Percentiles rank a stretch among this genome's conserved stretches.
These are phyloP conservation scores for Fraxinus sp. DNA, from an alignment of 305 asterid genomes.

Conservation along the genomic window DNA sequence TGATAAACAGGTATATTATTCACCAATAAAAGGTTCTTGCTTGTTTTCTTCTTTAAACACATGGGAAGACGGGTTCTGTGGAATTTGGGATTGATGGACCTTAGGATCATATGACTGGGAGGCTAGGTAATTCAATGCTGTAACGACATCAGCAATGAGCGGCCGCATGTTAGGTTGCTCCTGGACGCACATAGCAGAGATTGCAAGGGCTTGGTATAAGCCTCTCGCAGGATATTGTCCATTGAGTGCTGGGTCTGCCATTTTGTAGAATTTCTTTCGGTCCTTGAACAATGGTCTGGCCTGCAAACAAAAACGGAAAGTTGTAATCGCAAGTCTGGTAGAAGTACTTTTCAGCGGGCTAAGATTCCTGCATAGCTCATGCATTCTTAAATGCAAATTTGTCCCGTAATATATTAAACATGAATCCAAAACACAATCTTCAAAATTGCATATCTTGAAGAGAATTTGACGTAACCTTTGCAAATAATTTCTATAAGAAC, in stretches of 20 bases:
- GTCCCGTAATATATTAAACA: not conserved
- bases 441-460: not conserved
- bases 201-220: conserved; percentile 16
- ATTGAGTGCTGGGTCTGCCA: conserved; percentile 5
- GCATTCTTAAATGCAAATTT: not conserved
- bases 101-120: conserved; percentile 1
- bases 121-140: conserved; percentile 1
- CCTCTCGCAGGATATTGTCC: conserved; percentile 12
- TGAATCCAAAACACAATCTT: not conserved
- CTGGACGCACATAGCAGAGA: conserved; percentile 14
- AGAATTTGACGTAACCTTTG: not conserved
- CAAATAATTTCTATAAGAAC: not conserved
- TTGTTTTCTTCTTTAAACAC: not conserved
- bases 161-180: conserved; percentile 8
- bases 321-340: not conserved
- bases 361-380: not conserved
- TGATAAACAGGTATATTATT: not conserved
- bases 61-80: not conserved
- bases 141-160: not conserved
- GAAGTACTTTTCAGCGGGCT: not conserved
- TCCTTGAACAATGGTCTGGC: conserved; percentile 10
- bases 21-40: not conserved
- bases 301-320: not conserved
- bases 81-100: not conserved
- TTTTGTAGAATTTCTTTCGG: conserved; percentile 7